Evolutionary conservation across 164 flowering plant species (phyloP).

Genomic region (Magnolia sinica): DNA sequence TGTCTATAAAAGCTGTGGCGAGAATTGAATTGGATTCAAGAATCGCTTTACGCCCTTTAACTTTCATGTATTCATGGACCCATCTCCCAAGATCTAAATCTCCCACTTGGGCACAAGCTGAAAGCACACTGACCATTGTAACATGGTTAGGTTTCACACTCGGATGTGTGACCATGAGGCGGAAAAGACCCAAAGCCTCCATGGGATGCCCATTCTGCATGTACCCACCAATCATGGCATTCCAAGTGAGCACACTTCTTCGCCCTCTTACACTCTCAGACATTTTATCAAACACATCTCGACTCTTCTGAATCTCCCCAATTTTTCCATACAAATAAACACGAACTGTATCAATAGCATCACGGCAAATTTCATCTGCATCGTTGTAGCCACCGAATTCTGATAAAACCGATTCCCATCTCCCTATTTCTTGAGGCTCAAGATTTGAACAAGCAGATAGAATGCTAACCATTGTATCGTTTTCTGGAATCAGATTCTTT

Average conservation of each 20-base stretch:
- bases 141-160: constrained; percentile 56
- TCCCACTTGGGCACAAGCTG: constrained; percentile 70
- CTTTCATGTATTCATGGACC: constrained; percentile 38
- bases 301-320: constrained; percentile 44
- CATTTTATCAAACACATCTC: constrained; percentile 39
- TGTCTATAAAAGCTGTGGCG: constrained; percentile 48
- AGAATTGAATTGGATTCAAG: constrained; percentile 23
- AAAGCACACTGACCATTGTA: constrained; percentile 63
- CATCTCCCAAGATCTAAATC: constrained; percentile 57
- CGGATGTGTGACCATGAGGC: constrained; percentile 27
- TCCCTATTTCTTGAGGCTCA: constrained; percentile 28
- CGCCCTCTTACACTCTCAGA: constrained; percentile 14
- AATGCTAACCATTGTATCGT: constrained; percentile 65
- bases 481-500: constrained; percentile 40
- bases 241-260: constrained; percentile 55
- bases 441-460: constrained; percentile 63
- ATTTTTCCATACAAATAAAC: constrained; percentile 54
- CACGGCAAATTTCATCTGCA: neutral
- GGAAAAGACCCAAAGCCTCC: constrained; percentile 50
- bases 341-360: constrained; percentile 31
- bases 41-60: constrained; percentile 30
- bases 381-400: constrained; percentile 5
- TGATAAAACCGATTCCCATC: constrained; percentile 36
- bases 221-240: constrained; percentile 47
- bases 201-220: constrained; percentile 47